Conservation (phyloP, 2,329 filamentous ascomycete genomes). For the Penicillium sp. region DNA sequence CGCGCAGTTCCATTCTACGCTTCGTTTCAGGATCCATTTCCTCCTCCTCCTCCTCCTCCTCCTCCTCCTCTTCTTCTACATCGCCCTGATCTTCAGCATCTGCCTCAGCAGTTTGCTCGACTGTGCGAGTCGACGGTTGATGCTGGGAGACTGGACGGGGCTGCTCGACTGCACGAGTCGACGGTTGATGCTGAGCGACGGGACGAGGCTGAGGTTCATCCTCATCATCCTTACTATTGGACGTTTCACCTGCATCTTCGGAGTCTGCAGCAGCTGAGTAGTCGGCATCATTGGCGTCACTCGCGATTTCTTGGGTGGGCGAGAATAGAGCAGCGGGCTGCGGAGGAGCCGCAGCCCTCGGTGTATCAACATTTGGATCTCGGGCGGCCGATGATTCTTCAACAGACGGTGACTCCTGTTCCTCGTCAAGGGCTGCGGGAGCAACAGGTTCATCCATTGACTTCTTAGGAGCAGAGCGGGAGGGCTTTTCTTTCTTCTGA, state of each 20-base stretch:
- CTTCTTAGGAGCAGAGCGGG: slow-evolving; percentile 69
- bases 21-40: slow-evolving; percentile 84
- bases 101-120: slow-evolving; percentile 42
- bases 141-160: slow-evolving; percentile 18
- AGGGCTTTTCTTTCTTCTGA: slow-evolving; percentile 84
- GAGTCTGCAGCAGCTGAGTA: slow-evolving; percentile 63
- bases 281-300: slow-evolving; percentile 65
- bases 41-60: slow-evolving; percentile 80
- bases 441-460: slow-evolving; percentile 45
- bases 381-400: slow-evolving; percentile 35
- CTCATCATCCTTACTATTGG: slow-evolving; percentile 71
- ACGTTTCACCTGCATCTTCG: slow-evolving; percentile 60
- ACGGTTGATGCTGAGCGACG: slow-evolving; percentile 18
- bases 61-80: slow-evolving; percentile 78
- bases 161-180: slow-evolving; percentile 9
- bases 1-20: slow-evolving; percentile 81
- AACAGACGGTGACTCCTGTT: slow-evolving; percentile 28
- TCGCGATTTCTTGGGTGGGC: slow-evolving; percentile 53
- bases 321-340: slow-evolving; percentile 36
- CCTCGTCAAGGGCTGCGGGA: slow-evolving; percentile 23
- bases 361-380: slow-evolving; percentile 37
- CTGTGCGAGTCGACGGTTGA: slow-evolving; percentile 22
- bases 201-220: slow-evolving; percentile 45
- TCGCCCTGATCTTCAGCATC: slow-evolving; percentile 60
- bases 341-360: slow-evolving; percentile 34